These are phyloP conservation scores for Myriosclerotinia scirpicola DNA, from an alignment of 2,329 filamentous ascomycete species.

Conservation along the genomic window DNA sequence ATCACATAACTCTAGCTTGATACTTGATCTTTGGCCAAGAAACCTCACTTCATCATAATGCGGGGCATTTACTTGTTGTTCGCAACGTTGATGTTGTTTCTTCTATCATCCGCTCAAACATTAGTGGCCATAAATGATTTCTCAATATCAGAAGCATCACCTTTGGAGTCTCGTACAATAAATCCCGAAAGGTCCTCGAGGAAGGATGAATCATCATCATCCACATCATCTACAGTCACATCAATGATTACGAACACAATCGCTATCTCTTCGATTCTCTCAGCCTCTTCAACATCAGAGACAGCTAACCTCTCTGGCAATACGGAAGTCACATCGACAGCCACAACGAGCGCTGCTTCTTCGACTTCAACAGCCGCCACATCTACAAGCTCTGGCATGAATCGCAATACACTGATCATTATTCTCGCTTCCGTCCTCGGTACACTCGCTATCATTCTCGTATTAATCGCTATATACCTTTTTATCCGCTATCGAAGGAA, in stretches of 20 bases:
- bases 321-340: constrained; percentile 18
- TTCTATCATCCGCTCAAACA: constrained; percentile 22
- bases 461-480: constrained; percentile 31
- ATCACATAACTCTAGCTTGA: constrained; percentile 20
- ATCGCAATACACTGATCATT: constrained; percentile 32
- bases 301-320: constrained; percentile 9
- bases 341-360: constrained; percentile 25
- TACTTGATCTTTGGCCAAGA: constrained; percentile 12
- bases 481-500: constrained; percentile 31
- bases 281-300: constrained; percentile 16
- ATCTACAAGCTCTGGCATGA: constrained; percentile 25
- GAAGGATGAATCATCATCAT: constrained; percentile 18
- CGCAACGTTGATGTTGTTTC: constrained; percentile 21
- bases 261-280: constrained; percentile 29
- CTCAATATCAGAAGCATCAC: constrained; percentile 7
- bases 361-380: constrained; percentile 23
- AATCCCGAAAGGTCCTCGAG: neutral
- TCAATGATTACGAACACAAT: constrained; percentile 27
- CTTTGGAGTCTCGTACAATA: neutral
- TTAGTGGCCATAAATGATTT: constrained; percentile 17
- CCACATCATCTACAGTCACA: constrained; percentile 24
- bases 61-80: constrained; percentile 25
- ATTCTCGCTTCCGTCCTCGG: constrained; percentile 36
- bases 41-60: constrained; percentile 25
- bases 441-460: constrained; percentile 33